Conservation (phyloP, 164 flowering plant species). For the Stephania japonica region DNA sequence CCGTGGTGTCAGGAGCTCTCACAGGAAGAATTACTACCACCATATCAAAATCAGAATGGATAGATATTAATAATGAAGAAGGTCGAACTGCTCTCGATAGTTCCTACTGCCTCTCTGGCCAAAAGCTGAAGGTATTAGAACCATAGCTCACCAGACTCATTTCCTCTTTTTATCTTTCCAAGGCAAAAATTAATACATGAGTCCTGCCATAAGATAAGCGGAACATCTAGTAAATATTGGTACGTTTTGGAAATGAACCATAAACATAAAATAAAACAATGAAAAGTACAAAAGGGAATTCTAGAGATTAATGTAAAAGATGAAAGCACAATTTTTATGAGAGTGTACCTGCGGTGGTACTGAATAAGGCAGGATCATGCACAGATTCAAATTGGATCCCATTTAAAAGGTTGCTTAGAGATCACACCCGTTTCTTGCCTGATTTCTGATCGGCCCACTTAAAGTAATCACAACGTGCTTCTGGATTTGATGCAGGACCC, state of each 20-base stretch:
- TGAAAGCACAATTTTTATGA: neutral
- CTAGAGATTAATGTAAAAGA: neutral
- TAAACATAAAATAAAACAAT: neutral
- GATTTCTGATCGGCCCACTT: constrained; percentile 71
- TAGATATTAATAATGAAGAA: too few relatives aligned
- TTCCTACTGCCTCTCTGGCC: neutral
- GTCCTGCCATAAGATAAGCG: neutral
- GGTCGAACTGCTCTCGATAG: neutral
- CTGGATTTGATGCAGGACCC: constrained; percentile 96
- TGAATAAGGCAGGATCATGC: neutral
- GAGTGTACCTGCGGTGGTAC: neutral
- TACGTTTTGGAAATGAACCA: too few relatives aligned
- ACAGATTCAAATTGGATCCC: neutral
- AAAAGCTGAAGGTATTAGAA: neutral
- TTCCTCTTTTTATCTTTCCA: neutral
- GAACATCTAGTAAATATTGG: too few relatives aligned
- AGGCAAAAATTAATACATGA: neutral
- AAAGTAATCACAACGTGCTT: constrained; percentile 80
- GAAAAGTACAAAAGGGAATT: neutral
- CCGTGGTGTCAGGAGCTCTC: too few relatives aligned
- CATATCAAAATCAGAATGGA: too few relatives aligned
- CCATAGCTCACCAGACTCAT: neutral
- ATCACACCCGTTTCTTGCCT: constrained; percentile 28
- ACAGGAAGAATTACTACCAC: too few relatives aligned
- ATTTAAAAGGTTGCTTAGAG: neutral